phyloP scores from a whole-genome alignment of 1,284 basidiomycete species.

The Sporisorium scitamineum region DNA sequence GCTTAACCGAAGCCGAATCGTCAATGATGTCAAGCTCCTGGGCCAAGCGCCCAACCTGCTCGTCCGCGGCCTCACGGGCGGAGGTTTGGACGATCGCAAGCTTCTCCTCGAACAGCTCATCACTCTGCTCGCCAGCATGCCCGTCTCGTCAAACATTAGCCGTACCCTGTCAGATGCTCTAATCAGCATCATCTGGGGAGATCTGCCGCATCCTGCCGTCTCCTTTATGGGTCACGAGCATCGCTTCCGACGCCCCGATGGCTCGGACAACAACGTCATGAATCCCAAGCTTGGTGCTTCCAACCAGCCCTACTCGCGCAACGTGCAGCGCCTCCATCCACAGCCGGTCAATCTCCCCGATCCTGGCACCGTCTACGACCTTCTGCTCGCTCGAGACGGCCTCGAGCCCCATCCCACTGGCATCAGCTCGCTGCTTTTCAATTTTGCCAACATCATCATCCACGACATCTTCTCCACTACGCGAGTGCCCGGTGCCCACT shows the following conservation, averaged over 20 bases:
- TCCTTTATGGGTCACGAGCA: slow-evolving; percentile 74
- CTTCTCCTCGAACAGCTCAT: slow-evolving; percentile 59
- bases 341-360: slow-evolving; percentile 43
- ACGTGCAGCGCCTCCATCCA: slow-evolving; percentile 38
- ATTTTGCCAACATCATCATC: slow-evolving; percentile 63
- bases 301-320: slow-evolving; percentile 44
- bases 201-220: slow-evolving; percentile 79
- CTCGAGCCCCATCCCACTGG: slow-evolving; percentile 55
- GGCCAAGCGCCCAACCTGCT: slow-evolving; percentile 37
- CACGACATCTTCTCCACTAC: slow-evolving; percentile 63
- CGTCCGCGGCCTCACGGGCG: slow-evolving; percentile 22
- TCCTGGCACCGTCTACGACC: slow-evolving; percentile 49
- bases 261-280: slow-evolving; percentile 77
- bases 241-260: slow-evolving; percentile 65
- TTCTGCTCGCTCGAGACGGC: slow-evolving; percentile 39
- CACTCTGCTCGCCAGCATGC: slow-evolving; percentile 51
- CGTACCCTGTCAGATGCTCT: slow-evolving; percentile 32
- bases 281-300: slow-evolving; percentile 76
- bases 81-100: slow-evolving; percentile 57
- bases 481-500: slow-evolving; percentile 25
- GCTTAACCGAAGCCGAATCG: slow-evolving; percentile 34
- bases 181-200: slow-evolving; percentile 67
- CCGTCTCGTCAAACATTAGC: slow-evolving; percentile 45
- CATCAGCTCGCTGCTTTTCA: slow-evolving; percentile 58
- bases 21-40: slow-evolving; percentile 43